phyloP scores from a whole-genome alignment of 495 filamentous ascomycete genomes.

The Penicillium verhagenii region DNA sequence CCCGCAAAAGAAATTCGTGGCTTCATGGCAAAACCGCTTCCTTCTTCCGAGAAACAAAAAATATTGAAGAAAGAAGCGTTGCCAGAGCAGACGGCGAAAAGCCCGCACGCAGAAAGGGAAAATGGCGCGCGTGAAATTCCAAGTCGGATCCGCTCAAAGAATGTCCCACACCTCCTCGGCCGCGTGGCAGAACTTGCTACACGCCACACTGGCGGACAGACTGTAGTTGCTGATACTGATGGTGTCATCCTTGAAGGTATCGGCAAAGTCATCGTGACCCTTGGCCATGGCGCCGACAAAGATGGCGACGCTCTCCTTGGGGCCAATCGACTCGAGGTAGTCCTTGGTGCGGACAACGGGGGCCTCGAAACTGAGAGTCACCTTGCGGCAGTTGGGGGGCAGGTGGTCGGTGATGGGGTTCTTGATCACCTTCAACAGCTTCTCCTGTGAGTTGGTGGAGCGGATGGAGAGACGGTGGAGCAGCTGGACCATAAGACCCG shows the following conservation, averaged over 20 bases:
- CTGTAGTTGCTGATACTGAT: constrained; percentile 98
- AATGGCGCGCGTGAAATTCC: constrained; percentile 12
- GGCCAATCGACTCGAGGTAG: constrained; percentile 74
- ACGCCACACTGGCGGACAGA: constrained; percentile 93
- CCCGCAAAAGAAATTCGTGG: constrained; percentile 33
- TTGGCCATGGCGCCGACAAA: constrained; percentile 99
- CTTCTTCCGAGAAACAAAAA: no score
- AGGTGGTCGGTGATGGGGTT: constrained; percentile 97
- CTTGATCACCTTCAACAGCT: constrained; percentile 94
- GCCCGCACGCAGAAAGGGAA: constrained; percentile 1
- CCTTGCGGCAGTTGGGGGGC: constrained; percentile 94
- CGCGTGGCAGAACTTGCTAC: constrained; percentile 98
- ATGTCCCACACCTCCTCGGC: constrained; percentile 97
- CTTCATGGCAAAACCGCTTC: constrained; percentile 28
- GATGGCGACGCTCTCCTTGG: constrained; percentile 91
- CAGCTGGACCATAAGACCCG: constrained; percentile 98
- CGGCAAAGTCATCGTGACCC: constrained; percentile 92
- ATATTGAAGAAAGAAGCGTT: not conserved
- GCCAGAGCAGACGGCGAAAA: constrained; percentile 9
- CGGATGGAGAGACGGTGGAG: constrained; percentile 94
- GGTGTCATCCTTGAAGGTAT: constrained; percentile 90
- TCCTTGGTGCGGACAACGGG: constrained; percentile 83
- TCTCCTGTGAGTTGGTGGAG: constrained; percentile 93
- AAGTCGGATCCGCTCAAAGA: constrained; percentile 51
- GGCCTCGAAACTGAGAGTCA: constrained; percentile 90